Conservation (phyloP, 192 early-diverging fungal genomes). For the Coemansia sp. region DNA sequence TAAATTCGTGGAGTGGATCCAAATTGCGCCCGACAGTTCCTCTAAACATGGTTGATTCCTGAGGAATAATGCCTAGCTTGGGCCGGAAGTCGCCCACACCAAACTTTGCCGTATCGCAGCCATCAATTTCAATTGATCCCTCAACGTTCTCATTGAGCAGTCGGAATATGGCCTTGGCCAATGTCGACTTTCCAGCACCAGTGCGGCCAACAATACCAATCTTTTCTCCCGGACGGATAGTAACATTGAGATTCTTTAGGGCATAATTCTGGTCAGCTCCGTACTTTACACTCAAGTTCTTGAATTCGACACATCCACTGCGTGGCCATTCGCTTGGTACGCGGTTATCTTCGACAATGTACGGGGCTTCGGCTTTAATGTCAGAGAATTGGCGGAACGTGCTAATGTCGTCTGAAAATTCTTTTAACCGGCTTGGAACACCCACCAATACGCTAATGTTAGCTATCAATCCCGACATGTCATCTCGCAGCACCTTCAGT, state of each 20-base stretch:
- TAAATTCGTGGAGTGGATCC: slow-evolving; percentile 59
- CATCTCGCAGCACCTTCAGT: too few species aligned
- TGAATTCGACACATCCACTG: slow-evolving; percentile 61
- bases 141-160: slow-evolving; percentile 56
- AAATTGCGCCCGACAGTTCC: slow-evolving; percentile 69
- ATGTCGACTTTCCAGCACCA: slow-evolving; percentile 68
- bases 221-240: slow-evolving; percentile 63
- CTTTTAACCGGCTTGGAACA: too few species aligned
- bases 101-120: slow-evolving; percentile 64
- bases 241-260: slow-evolving; percentile 61
- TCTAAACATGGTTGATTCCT: slow-evolving; percentile 65
- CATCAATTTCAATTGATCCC: slow-evolving; percentile 73
- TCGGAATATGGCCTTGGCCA: slow-evolving; percentile 69
- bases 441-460: too few species aligned
- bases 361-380: slow-evolving; percentile 52
- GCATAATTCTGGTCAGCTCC: slow-evolving; percentile 58
- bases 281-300: slow-evolving; percentile 62
- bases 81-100: slow-evolving; percentile 55
- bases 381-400: too few species aligned
- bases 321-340: slow-evolving; percentile 63
- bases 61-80: slow-evolving; percentile 63
- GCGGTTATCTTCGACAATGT: slow-evolving; percentile 19
- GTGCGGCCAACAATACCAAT: slow-evolving; percentile 77
- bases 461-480: too few species aligned
- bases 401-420: too few species aligned